Evolutionary conservation across 148 eudicot species (phyloP), one percentile per base, ranked within the genome.

Genomic region (Amaranthus palmeri): DNA sequence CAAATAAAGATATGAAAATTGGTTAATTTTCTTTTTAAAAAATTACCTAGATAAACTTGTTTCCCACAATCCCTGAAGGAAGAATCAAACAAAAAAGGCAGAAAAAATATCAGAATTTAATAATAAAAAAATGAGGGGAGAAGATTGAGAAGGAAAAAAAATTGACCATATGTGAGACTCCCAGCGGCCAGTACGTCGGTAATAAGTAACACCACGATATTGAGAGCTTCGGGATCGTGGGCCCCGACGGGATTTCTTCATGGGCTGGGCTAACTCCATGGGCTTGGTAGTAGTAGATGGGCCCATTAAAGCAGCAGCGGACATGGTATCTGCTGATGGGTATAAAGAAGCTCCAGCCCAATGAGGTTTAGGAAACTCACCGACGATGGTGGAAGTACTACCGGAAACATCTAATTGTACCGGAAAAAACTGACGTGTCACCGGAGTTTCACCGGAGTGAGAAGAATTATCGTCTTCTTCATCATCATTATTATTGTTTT

Each of bases 111-210:
- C 50, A 62, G 17, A 57, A 11, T 47, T 61, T 54, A 4, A 18
- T 3, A 42, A 0, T 0, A n/a, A 43, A 5, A 36, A 63, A 10
- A n/a, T 15, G 4, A 6, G 36, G 3, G 2, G 54, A 71, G 40
- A 9, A 25, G 54, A 50, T 2, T 55, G 14, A 40, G 4, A 2
- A 3, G 14, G 10, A 50, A 48, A 49, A 10, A 72, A 11, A n/a
- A 10, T 0, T 4, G 2, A 69, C 98, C 98, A 92, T 68, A 92
- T 92, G 62, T 92, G 98, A n/a, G 98, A 92, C 65, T 92, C 98
- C 98, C 98, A 92, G 40, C 98, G 96, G 78, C 98, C 98, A 63
- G 98, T 92, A 10, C 98, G 61, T 81, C 98, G 86, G 88, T 92
- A 92, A 70, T 85, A 92, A 52, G 98, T 92, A 50, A 92, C 98